These are phyloP conservation scores for Sclerotiophoma versabilis DNA, from an alignment of 2,329 filamentous ascomycete species.

Conservation along the genomic window DNA sequence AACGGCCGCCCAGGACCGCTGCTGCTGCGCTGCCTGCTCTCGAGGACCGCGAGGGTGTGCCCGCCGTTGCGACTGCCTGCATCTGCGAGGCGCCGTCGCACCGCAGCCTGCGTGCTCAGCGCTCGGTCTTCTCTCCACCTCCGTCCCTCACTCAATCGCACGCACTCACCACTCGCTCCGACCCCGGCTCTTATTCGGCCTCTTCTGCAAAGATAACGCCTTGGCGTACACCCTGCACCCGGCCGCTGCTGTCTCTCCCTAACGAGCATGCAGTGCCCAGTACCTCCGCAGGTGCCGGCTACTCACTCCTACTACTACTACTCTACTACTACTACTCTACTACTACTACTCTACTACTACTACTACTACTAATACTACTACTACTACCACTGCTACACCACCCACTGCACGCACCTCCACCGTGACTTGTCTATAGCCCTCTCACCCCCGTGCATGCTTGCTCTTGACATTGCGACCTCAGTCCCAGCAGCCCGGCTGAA, in stretches of 20 bases:
- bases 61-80: neutral
- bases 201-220: conserved; percentile 16
- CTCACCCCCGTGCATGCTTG: neutral
- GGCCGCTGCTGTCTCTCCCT: conserved; percentile 16
- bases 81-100: conserved; percentile 5
- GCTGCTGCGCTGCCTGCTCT: too few species aligned
- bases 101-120: conserved; percentile 18
- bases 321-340: neutral
- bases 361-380: neutral
- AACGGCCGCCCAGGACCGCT: neutral
- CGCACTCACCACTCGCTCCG: conserved; percentile 19
- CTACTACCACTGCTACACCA: neutral
- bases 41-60: too few species aligned
- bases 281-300: too few species aligned
- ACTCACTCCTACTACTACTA: neutral
- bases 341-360: neutral
- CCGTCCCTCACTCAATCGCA: conserved; percentile 8
- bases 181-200: conserved; percentile 22
- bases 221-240: neutral
- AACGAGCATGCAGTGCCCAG: neutral
- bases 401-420: neutral
- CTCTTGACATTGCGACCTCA: conserved; percentile 4
- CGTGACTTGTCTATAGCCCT: conserved; percentile 9
- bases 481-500: conserved; percentile 11
- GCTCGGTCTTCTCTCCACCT: conserved; percentile 15